Evolutionary conservation across 768 basidiomycete genomes (phyloP).

Genomic region (Mycena vulgaris): DNA sequence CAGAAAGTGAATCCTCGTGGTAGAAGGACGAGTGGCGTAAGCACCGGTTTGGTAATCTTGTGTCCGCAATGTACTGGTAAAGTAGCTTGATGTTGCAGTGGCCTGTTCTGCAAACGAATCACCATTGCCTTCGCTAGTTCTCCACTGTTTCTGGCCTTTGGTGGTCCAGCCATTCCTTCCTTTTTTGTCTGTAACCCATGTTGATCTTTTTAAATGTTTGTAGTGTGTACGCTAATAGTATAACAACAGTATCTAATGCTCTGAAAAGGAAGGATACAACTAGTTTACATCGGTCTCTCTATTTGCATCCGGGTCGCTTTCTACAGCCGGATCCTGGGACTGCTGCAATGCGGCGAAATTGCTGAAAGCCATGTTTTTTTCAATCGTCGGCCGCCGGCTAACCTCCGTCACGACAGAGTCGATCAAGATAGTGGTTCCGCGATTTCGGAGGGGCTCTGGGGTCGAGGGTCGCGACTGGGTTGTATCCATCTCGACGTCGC

Average conservation of each 20-base stretch:
- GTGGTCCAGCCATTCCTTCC: conserved; percentile 39
- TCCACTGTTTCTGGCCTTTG: conserved; percentile 40
- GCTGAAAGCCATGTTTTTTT: conserved; percentile 84
- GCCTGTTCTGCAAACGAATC: conserved; percentile 45
- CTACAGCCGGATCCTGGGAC: conserved; percentile 53
- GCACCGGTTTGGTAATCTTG: conserved; percentile 55
- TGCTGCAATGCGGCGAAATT: conserved; percentile 72
- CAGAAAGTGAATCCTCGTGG: too few species aligned
- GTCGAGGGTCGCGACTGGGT: conserved; percentile 68
- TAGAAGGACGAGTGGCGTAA: conserved; percentile 35
- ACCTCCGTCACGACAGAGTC: conserved; percentile 59
- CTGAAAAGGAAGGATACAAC: neutral
- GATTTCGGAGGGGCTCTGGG: conserved; percentile 47
- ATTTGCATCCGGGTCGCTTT: conserved; percentile 17
- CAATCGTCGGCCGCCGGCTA: conserved; percentile 76
- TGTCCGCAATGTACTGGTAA: conserved; percentile 68
- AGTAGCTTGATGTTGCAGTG: conserved; percentile 63
- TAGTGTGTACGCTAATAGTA: conserved; percentile 37
- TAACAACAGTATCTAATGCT: conserved; percentile 41
- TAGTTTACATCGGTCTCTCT: conserved; percentile 23
- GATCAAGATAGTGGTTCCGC: conserved; percentile 51
- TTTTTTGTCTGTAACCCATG: conserved; percentile 39
- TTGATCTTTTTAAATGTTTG: conserved; percentile 34
- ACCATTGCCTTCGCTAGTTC: conserved; percentile 35
- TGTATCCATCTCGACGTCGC: conserved; percentile 72